Percentiles rank a stretch among this genome's conserved stretches.
Conservation (phyloP, 176 grass and related monocot genomes). For the Ensete ventricosum region DNA sequence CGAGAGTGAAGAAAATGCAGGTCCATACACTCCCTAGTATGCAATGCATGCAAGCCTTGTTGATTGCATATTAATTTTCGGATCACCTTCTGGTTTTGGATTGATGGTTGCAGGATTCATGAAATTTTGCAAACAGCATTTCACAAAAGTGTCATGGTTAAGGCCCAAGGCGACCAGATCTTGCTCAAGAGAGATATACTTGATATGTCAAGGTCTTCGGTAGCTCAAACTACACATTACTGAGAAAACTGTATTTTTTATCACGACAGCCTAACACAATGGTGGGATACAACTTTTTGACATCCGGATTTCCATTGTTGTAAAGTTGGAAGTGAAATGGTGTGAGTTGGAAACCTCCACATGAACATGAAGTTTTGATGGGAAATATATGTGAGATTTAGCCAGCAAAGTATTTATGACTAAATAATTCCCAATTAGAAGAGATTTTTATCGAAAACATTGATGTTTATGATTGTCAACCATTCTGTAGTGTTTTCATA, state of each 20-base stretch:
- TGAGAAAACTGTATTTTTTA: conserved; percentile 8
- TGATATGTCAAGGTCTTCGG: conserved; percentile 67
- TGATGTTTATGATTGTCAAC: too few species aligned
- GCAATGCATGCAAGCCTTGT: not conserved
- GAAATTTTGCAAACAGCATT: conserved; percentile 72
- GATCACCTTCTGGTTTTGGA: not conserved
- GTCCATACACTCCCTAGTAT: conserved; percentile 12
- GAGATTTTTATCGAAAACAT: too few species aligned
- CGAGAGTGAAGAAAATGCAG: conserved; percentile 51
- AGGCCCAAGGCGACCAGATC: conserved; percentile 82
- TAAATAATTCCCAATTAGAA: not conserved
- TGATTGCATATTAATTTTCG: too few species aligned
- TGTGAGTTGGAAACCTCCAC: not conserved
- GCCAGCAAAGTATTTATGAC: not conserved
- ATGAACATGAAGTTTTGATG: not conserved
- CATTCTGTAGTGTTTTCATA: too few species aligned
- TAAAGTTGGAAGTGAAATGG: not conserved
- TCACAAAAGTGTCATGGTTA: conserved; percentile 65
- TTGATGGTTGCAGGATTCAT: conserved; percentile 44
- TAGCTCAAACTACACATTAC: conserved; percentile 30
- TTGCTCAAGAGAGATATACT: conserved; percentile 80
- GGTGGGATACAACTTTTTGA: not conserved
- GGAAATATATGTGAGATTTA: not conserved
- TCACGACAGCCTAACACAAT: not conserved
- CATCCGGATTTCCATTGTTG: not conserved